Conservation (phyloP, 2,329 filamentous ascomycete species). For the Beauveria scarabaeidicola region DNA sequence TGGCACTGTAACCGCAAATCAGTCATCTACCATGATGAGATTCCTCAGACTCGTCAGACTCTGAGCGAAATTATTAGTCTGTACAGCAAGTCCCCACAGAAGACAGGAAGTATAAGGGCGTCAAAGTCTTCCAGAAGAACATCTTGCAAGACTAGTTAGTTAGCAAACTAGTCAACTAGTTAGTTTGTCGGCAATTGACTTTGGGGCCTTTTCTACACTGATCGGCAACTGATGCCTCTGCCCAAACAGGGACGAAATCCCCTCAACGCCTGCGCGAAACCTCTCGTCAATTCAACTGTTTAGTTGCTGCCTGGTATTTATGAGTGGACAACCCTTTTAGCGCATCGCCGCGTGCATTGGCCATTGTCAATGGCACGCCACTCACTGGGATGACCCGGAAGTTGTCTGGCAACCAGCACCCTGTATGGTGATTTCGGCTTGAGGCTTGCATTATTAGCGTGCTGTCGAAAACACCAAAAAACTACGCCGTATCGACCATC, state of each 20-base stretch:
- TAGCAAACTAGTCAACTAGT: no score
- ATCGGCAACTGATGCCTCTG: not conserved
- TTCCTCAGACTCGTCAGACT: not conserved
- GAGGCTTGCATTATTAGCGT: constrained; percentile 8
- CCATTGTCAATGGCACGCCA: not conserved
- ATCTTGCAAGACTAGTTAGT: no score
- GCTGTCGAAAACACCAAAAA: not conserved
- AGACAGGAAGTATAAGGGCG: not conserved
- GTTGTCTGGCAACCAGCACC: no score
- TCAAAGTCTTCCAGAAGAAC: not conserved
- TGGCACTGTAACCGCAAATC: no score
- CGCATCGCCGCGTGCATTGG: not conserved
- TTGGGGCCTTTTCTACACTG: not conserved
- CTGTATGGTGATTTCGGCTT: not conserved
- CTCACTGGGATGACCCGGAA: not conserved
- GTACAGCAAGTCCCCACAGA: not conserved
- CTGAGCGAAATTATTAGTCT: not conserved
- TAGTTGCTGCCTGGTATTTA: not conserved
- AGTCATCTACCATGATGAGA: not conserved
- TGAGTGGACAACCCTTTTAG: not conserved
- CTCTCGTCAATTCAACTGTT: not conserved
- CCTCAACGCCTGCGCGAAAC: not conserved
- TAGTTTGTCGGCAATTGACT: not conserved
- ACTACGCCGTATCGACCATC: not conserved
- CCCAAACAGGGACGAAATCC: not conserved